Base-by-base conservation (phyloP, 164 flowering plant species). In the Piper betle region DNA sequence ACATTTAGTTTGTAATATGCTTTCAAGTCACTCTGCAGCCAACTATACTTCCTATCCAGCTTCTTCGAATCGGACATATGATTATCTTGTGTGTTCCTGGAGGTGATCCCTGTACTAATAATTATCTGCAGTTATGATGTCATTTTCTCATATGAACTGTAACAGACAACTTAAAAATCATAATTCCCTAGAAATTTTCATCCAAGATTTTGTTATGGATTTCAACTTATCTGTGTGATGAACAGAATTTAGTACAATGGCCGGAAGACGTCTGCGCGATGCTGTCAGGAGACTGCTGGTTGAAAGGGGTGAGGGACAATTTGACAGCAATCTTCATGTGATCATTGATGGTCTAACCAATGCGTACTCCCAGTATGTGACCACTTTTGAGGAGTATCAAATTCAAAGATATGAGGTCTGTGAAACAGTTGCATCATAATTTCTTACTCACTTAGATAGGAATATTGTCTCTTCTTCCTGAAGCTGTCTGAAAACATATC, bases 221-320 rank as follows among this genome's bases (percentile, higher is more conserved):
- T 2, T 16, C 18, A 25, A 17, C 20, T 53, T 53, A 16, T 55
- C 39, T 38, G 15, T 55, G 5, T 55, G 15, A 6, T 58, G n/a
- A 6, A 46, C 85, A 94, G 99, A 94, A 66, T 94, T 94, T 73
- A 84, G 97, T 37, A 94, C 99, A 39, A 94, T 94, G 97, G 93
- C 99, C 69, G 99, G 97, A 53, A 86, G 99, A 73, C 88, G 88
- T 61, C 91, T 94, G n/a, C 92, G 97, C 18, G 88, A 94, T 79
- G 93, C 99, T 67, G 88, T 94, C 69, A 84, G 69, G 75, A 63
- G 79, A 12, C 83, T 78, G 50, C 87, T 93, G 13, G 74, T 70
- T 4, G 68, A 73, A 69, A 79, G 71, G 50, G 74, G 74, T 20
- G 66, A 62, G 64, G 74, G 75, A 60, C 72, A 77, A 55, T 83